These are phyloP conservation scores for Vachellia pachyceras DNA, from an alignment of 306 rosid genomes.

Conservation along the genomic window DNA sequence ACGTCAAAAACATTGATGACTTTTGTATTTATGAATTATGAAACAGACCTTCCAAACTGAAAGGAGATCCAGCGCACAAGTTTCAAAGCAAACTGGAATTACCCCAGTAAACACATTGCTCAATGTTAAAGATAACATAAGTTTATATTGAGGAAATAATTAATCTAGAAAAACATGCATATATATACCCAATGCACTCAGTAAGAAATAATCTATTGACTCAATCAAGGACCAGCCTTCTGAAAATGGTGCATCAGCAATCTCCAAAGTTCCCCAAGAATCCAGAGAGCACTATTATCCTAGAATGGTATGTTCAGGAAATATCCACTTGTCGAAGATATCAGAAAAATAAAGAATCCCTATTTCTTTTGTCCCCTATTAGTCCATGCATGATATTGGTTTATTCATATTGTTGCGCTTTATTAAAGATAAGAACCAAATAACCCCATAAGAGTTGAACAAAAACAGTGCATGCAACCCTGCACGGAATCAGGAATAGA, in stretches of 20 bases:
- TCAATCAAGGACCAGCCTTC: conserved; percentile 1
- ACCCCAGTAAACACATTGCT: background rate
- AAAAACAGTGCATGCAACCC: background rate
- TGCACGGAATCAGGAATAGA: conserved; percentile 25
- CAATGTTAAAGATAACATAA: background rate
- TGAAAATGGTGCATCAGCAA: conserved; percentile 20
- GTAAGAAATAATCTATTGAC: conserved; percentile 1
- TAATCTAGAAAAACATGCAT: conserved; percentile 10
- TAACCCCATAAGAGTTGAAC: background rate
- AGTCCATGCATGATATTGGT: background rate
- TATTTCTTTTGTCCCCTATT: conserved; percentile 14
- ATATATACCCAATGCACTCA: too few relatives aligned
- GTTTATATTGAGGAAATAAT: background rate
- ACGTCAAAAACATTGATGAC: too few relatives aligned
- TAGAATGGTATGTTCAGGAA: background rate
- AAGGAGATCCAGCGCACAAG: background rate
- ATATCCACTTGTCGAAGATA: conserved; percentile 4
- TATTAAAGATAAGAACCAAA: background rate
- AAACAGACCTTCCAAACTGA: conserved; percentile 11
- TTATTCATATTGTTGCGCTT: background rate
- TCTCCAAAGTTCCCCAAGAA: conserved; percentile 19
- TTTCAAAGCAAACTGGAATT: background rate
- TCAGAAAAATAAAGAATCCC: conserved; percentile 3
- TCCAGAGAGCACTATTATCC: conserved; percentile 6
- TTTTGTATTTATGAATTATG: conserved; percentile 4